Evolutionary conservation across 345 rosid genomes (phyloP).

Genomic region (Linum tenue): DNA sequence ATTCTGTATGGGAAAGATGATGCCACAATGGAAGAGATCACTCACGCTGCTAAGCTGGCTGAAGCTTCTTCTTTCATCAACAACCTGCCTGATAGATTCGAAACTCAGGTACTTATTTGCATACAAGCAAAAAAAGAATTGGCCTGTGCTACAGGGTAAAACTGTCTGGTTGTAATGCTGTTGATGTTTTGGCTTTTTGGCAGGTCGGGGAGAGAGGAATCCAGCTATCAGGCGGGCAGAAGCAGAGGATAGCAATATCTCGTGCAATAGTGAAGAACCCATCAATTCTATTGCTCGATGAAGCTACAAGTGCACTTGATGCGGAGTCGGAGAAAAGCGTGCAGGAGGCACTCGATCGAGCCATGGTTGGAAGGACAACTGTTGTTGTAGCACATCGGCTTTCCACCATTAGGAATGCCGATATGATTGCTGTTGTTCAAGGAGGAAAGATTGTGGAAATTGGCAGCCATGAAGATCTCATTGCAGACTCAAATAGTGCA

Average conservation of each 20-base stretch:
- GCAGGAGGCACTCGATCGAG: conserved; percentile 89
- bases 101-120: conserved; percentile 57
- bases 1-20: conserved; percentile 81
- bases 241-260: conserved; percentile 86
- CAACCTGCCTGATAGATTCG: conserved; percentile 87
- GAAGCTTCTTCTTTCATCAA: conserved; percentile 72
- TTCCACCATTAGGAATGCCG: conserved; percentile 85
- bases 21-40: conserved; percentile 63
- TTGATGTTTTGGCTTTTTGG: background rate
- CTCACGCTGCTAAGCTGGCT: conserved; percentile 74
- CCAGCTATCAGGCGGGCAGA: conserved; percentile 92
- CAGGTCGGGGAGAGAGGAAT: conserved; percentile 96
- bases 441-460: conserved; percentile 75
- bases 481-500: conserved; percentile 48
- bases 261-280: conserved; percentile 91
- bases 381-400: conserved; percentile 87
- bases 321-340: conserved; percentile 94
- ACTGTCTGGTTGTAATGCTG: no score
- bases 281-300: conserved; percentile 76
- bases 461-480: conserved; percentile 84
- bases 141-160: no score
- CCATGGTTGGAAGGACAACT: conserved; percentile 91
- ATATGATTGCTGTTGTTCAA: conserved; percentile 70
- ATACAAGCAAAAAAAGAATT: no score
- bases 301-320: conserved; percentile 94